Evolutionary conservation across 2,329 filamentous ascomycete species (phyloP).

Genomic region (Fusarium coffeatum): DNA sequence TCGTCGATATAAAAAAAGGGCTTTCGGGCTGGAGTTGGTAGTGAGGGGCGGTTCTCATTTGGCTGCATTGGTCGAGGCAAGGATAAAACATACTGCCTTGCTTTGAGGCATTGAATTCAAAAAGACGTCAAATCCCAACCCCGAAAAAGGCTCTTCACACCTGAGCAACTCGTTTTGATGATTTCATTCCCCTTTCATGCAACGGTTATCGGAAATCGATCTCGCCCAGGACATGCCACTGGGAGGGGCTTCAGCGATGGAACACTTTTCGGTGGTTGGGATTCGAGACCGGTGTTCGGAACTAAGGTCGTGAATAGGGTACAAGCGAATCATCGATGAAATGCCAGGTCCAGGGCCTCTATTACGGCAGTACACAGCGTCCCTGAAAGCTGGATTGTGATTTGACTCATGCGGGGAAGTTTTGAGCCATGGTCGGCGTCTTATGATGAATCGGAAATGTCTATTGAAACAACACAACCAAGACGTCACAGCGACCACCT

Average conservation of each 20-base stretch:
- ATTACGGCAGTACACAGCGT: constrained; percentile 46
- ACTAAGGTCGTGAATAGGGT: constrained; percentile 43
- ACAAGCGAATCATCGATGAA: constrained; percentile 48
- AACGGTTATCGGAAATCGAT: constrained; percentile 43
- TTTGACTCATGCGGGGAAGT: constrained; percentile 47
- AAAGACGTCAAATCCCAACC: constrained; percentile 60
- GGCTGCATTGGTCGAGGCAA: constrained; percentile 69
- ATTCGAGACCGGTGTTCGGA: constrained; percentile 38
- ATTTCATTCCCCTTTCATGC: constrained; percentile 36
- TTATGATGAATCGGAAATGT: constrained; percentile 48
- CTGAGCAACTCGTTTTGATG: constrained; percentile 44
- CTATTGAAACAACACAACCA: constrained; percentile 44
- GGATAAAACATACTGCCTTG: constrained; percentile 65
- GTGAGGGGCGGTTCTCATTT: constrained; percentile 71
- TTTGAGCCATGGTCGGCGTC: constrained; percentile 48
- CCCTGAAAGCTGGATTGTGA: constrained; percentile 46
- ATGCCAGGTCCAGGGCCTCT: constrained; percentile 47
- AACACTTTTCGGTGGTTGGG: constrained; percentile 42
- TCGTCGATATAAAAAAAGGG: constrained; percentile 91
- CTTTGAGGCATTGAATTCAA: constrained; percentile 66
- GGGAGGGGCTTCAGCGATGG: constrained; percentile 44
- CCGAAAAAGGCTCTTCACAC: constrained; percentile 43
- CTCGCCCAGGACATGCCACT: constrained; percentile 42
- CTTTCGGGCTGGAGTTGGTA: constrained; percentile 70
- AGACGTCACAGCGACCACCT: constrained; percentile 27